A percentile compares a stretch with the other conserved stretches of the same genome.
These are phyloP conservation scores for Russula sp. DNA, from an alignment of 768 basidiomycete genomes.

Conservation along the genomic window DNA sequence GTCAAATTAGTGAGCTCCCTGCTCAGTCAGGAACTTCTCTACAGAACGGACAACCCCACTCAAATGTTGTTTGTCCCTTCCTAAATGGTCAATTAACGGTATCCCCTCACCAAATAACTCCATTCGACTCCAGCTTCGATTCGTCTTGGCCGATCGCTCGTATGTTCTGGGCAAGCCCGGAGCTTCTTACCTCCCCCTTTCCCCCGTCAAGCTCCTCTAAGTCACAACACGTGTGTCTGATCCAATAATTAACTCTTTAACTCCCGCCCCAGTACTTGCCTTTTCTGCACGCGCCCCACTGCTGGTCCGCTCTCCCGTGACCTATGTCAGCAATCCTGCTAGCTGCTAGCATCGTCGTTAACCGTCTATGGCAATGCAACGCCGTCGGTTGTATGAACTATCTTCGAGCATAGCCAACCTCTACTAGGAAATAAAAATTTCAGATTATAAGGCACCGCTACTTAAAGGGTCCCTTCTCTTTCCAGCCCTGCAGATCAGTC, in stretches of 20 bases:
- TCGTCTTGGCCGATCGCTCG: constrained; percentile 7
- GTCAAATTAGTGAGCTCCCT: constrained; percentile 11
- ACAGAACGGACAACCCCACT: constrained; percentile 11
- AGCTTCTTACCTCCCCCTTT: background rate
- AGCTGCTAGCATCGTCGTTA: background rate
- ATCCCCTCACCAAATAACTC: constrained; percentile 10
- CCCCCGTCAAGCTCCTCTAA: background rate
- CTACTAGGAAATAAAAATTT: background rate
- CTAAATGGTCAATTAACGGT: constrained; percentile 8
- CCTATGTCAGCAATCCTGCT: background rate
- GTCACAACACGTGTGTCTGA: background rate
- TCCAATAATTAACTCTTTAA: background rate
- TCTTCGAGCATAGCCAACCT: background rate
- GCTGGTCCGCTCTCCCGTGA: constrained; percentile 10
- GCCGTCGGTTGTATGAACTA: background rate
- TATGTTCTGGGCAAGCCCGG: background rate
- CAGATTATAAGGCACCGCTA: background rate
- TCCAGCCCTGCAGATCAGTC: background rate
- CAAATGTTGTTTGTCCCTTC: background rate
- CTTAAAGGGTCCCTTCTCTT: background rate
- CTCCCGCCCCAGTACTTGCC: background rate
- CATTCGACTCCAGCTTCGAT: constrained; percentile 11
- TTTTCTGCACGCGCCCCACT: constrained; percentile 2
- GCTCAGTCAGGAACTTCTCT: constrained; percentile 11
- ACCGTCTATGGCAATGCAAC: constrained; percentile 4